Conservation (phyloP, 805 yeast species). For the Nematodospora valgi region DNA sequence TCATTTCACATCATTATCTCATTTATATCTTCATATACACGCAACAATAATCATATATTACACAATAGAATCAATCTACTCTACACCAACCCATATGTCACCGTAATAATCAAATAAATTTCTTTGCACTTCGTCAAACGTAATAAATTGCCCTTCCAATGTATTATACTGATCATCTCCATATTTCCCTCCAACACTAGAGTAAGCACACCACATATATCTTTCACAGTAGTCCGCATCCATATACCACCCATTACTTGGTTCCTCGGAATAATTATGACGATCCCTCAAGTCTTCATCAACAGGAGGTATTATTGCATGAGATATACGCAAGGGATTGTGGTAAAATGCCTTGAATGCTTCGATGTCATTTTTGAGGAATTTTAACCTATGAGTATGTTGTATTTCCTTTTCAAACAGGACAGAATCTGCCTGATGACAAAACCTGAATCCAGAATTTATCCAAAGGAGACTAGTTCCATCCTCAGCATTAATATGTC, state of each 20-base stretch:
- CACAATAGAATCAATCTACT: constrained; percentile 16
- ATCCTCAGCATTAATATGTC: constrained; percentile 35
- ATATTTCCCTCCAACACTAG: constrained; percentile 49
- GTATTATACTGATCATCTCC: constrained; percentile 29
- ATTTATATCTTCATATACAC: no score
- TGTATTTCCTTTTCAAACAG: constrained; percentile 35
- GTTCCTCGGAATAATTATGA: constrained; percentile 35
- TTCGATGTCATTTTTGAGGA: constrained; percentile 16
- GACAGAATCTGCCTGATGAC: constrained; percentile 27
- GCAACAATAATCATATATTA: no score
- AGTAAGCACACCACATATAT: constrained; percentile 62
- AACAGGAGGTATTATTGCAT: constrained; percentile 53
- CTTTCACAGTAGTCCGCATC: constrained; percentile 50
- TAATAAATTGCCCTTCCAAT: constrained; percentile 45
- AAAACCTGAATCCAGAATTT: constrained; percentile 41
- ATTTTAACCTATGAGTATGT: constrained; percentile 19
- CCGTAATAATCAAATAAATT: constrained; percentile 44
- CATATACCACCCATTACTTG: constrained; percentile 50
- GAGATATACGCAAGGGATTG: constrained; percentile 35
- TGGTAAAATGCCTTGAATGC: constrained; percentile 25
- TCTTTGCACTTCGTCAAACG: constrained; percentile 27
- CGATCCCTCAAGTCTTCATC: constrained; percentile 31
- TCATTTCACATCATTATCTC: no score
- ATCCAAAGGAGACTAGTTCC: constrained; percentile 35
- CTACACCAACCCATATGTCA: constrained; percentile 50